These are phyloP conservation scores for Exophiala sideris DNA, from an alignment of 2,329 filamentous ascomycete genomes.

Conservation along the genomic window DNA sequence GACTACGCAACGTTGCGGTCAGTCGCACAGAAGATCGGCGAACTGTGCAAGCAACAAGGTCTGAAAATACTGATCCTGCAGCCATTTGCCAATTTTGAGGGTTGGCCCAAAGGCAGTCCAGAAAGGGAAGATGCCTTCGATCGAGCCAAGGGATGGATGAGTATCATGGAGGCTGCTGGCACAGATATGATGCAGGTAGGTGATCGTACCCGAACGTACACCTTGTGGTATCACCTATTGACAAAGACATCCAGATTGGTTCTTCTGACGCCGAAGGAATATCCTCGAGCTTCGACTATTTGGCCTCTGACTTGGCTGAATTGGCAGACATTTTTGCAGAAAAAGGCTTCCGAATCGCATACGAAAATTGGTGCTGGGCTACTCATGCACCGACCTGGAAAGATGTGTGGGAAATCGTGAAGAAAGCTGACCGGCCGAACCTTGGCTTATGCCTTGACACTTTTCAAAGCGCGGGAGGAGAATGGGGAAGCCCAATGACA, in stretches of 20 bases:
- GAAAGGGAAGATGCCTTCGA: constrained; percentile 62
- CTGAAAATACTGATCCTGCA: constrained; percentile 69
- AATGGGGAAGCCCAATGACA: constrained; percentile 70
- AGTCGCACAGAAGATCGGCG: constrained; percentile 54
- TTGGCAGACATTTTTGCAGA: constrained; percentile 61
- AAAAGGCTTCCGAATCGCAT: constrained; percentile 62
- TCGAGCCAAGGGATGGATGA: constrained; percentile 64
- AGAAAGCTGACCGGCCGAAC: constrained; percentile 60
- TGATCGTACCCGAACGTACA: no score
- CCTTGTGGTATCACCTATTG: neutral
- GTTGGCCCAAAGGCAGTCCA: constrained; percentile 59
- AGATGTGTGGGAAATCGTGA: constrained; percentile 66
- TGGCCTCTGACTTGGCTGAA: constrained; percentile 61
- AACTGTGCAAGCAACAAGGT: constrained; percentile 52
- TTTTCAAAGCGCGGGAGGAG: constrained; percentile 69
- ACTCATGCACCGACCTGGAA: constrained; percentile 67
- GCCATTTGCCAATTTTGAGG: constrained; percentile 74
- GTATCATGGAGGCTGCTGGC: constrained; percentile 66
- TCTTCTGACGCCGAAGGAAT: constrained; percentile 63
- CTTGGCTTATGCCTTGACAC: constrained; percentile 74
- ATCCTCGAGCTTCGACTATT: constrained; percentile 45
- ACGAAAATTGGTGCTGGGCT: constrained; percentile 82
- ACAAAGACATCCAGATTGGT: constrained; percentile 44
- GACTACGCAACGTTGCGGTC: constrained; percentile 59
- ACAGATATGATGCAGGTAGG: constrained; percentile 68